Base-by-base conservation (phyloP, 257 asterid genomes). In the Solanum virginianum region DNA sequence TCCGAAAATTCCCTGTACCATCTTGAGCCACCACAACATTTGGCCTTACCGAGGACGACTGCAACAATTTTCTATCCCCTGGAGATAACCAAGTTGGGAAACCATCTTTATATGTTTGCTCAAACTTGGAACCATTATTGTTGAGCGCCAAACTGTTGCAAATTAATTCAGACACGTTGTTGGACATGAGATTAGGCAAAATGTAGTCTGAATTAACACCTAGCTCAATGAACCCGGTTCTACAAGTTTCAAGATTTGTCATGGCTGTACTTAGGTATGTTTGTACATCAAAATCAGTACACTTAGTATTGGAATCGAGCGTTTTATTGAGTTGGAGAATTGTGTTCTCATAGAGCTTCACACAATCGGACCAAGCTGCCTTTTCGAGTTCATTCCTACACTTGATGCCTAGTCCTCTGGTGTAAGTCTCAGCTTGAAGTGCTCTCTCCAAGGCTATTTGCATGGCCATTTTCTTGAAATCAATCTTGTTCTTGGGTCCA, bases 231-330 rank as follows among this genome's bases (percentile, higher is more conserved):
- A 95, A 91, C 39, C 98, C 98, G 0, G 92, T 80, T 18, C 86
- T 91, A 29, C 98, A 95, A 5, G 97, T 95, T 66, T 95, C 95
- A 8, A 94, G 87, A 86, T 93, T 91, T 15, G 97, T 95, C 49
- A 95, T 60, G 4, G 98, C 94, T 15, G 97, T 84, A 85, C 98
- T 95, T 1, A 95, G 90, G 97, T 98, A 95, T 0, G 98, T 95
- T 69, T 94, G 98, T 1, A 87, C 47, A 77, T 95, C 98, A 32
- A 88, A 93, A 11, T 89, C 91, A 12, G 89, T 93, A 70, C 95
- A 90, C 18, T 87, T 90, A 9, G 81, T 69, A 86, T 6, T 54
- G 49, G 92, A 84, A 82, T 92, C 92, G 10, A 88, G 13, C 1
- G 97, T 94, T 75, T 87, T 86, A 90, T 93, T 93, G 63, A 95